These are phyloP conservation scores for Amaranthus hypochondriacus DNA, from an alignment of 148 eudicot genomes.

Conservation along the genomic window DNA sequence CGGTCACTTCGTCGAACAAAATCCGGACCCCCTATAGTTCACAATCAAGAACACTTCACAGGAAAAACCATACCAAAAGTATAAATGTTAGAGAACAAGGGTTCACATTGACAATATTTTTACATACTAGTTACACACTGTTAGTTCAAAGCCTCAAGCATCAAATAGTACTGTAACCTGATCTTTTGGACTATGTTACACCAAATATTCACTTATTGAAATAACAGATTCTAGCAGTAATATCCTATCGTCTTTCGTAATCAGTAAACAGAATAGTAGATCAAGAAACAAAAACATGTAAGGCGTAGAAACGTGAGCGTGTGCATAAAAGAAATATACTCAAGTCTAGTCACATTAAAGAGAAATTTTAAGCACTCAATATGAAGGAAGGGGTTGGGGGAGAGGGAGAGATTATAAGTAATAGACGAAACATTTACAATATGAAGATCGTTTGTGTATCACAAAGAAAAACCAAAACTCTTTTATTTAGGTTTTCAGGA, in stretches of 20 bases:
- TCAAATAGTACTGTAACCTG: neutral
- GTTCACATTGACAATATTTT: neutral
- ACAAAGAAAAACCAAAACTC: neutral
- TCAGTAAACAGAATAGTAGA: neutral
- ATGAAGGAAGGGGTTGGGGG: neutral
- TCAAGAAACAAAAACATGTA: neutral
- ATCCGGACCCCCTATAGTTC: slow-evolving; percentile 2
- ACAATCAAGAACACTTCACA: neutral
- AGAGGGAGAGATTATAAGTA: too few species aligned
- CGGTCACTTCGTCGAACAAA: slow-evolving; percentile 16
- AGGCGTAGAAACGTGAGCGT: neutral
- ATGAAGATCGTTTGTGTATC: neutral
- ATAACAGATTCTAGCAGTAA: too few species aligned
- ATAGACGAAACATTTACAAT: neutral
- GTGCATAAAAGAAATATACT: slow-evolving; percentile 13
- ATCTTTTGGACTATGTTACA: too few species aligned
- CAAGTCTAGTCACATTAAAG: neutral
- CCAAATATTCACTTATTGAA: too few species aligned
- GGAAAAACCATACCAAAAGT: neutral
- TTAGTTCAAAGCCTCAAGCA: neutral
- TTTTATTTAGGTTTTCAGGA: neutral
- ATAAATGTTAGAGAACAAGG: neutral
- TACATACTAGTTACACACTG: neutral
- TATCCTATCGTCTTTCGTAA: too few species aligned
- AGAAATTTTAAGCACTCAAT: neutral